Evolutionary conservation across 306 rosid genomes (phyloP).

Genomic region (Boehmeria nivea): DNA sequence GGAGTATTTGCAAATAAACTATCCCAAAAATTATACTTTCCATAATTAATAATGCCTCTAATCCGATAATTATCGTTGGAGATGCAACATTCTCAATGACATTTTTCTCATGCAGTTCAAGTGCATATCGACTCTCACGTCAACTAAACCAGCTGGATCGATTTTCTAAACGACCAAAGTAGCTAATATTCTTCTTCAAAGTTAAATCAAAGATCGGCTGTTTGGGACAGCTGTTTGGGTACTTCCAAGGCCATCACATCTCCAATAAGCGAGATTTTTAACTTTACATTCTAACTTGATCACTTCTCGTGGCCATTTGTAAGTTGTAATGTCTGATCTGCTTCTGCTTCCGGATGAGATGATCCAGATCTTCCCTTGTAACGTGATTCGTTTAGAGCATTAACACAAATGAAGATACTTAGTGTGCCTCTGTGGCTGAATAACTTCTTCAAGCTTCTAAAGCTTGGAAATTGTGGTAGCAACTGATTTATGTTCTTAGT

Average conservation of each 20-base stretch:
- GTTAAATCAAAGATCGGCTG: conserved; percentile 9
- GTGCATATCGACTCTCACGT: conserved; percentile 51
- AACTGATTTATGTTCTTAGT: conserved; percentile 13
- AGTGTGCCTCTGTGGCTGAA: conserved; percentile 16
- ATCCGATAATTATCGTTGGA: no score
- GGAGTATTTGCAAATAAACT: no score
- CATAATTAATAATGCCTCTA: no score
- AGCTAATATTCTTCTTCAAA: conserved; percentile 15
- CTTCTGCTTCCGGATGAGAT: conserved; percentile 28
- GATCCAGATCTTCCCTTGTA: conserved; percentile 36
- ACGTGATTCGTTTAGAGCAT: conserved; percentile 27
- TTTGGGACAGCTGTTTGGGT: conserved; percentile 7
- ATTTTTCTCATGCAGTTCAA: conserved; percentile 52
- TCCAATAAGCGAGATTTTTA: conserved; percentile 16
- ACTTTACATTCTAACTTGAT: conserved; percentile 16
- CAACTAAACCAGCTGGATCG: conserved; percentile 40
- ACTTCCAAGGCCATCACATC: conserved; percentile 18
- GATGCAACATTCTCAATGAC: no score
- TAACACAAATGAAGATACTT: conserved; percentile 21
- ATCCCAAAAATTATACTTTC: no score
- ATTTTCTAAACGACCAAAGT: conserved; percentile 44
- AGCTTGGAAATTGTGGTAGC: conserved; percentile 27
- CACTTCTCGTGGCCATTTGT: conserved; percentile 13
- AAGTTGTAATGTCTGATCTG: conserved; percentile 10
- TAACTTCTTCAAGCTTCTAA: conserved; percentile 24